Evolutionary conservation across 1,284 basidiomycete species (phyloP).

Genomic region (Mycosarcoma maydis): DNA sequence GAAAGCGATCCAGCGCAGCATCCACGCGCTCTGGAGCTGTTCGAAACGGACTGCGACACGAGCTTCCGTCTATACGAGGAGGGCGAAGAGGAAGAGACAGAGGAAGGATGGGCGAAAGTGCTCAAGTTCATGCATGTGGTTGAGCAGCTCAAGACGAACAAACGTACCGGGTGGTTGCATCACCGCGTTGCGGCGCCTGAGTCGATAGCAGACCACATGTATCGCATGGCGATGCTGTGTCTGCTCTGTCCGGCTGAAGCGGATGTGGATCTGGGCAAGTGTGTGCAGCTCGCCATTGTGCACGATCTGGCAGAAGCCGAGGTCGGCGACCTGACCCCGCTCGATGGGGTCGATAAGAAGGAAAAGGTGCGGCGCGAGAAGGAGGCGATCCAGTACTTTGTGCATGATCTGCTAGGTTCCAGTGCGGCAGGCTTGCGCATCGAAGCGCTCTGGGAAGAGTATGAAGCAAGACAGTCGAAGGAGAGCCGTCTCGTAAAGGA

Average conservation of each 20-base stretch:
- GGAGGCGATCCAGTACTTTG: conserved; percentile 90
- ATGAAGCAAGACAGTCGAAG: conserved; percentile 81
- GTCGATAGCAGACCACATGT: conserved; percentile 95
- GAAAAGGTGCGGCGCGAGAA: conserved; percentile 84
- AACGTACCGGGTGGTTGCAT: conserved; percentile 65
- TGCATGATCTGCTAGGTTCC: conserved; percentile 86
- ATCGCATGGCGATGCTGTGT: conserved; percentile 90
- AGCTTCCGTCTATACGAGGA: conserved; percentile 40
- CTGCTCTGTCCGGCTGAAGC: conserved; percentile 76
- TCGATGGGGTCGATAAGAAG: conserved; percentile 82
- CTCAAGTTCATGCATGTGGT: conserved; percentile 63
- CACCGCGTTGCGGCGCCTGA: conserved; percentile 62
- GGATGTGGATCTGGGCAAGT: conserved; percentile 74
- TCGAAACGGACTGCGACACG: conserved; percentile 31
- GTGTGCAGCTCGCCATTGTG: conserved; percentile 86
- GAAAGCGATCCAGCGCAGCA: conserved; percentile 37
- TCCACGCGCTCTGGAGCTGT: conserved; percentile 46
- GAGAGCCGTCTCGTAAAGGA: conserved; percentile 96
- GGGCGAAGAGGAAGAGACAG: conserved; percentile 43
- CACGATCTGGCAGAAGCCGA: conserved; percentile 97
- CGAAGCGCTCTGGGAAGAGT: conserved; percentile 87
- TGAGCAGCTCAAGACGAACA: conserved; percentile 62
- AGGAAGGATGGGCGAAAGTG: conserved; percentile 46
- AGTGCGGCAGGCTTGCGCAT: conserved; percentile 82
- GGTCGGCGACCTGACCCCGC: conserved; percentile 92